Evolutionary conservation across 1,139 yeast genomes (phyloP).

Genomic region (Lodderomyces theae): DNA sequence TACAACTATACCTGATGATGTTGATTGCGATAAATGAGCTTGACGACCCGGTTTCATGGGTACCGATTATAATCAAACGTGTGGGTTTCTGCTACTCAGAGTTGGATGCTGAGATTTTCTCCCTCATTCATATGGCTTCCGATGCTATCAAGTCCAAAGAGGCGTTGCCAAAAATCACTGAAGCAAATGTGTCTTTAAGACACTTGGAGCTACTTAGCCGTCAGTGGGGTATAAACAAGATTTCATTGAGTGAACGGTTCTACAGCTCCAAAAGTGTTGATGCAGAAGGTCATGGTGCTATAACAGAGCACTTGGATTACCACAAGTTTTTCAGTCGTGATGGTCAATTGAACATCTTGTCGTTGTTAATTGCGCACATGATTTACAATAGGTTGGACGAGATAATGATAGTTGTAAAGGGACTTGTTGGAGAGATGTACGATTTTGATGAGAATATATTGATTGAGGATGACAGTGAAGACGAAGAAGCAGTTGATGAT

Average conservation of each 20-base stretch:
- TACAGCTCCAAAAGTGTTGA: slow-evolving; percentile 14
- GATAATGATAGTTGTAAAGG: slow-evolving; percentile 28
- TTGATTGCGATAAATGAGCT: slow-evolving; percentile 26
- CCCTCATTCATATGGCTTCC: slow-evolving; percentile 34
- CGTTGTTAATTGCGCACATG: slow-evolving; percentile 31
- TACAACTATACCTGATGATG: slow-evolving; percentile 28
- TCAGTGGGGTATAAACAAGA: slow-evolving; percentile 30
- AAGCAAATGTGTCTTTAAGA: slow-evolving; percentile 30
- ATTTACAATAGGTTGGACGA: slow-evolving; percentile 34
- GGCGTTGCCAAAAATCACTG: slow-evolving; percentile 35
- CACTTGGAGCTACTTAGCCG: slow-evolving; percentile 29
- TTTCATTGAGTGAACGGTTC: slow-evolving; percentile 29
- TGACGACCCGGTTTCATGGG: slow-evolving; percentile 29
- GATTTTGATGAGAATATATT: slow-evolving; percentile 18
- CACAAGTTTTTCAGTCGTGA: slow-evolving; percentile 30
- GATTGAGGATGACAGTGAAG: slow-evolving; percentile 10
- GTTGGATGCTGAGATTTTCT: slow-evolving; percentile 31
- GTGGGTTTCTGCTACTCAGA: slow-evolving; percentile 34
- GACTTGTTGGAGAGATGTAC: slow-evolving; percentile 38
- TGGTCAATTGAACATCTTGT: slow-evolving; percentile 31
- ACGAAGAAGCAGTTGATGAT: slow-evolving; percentile 1
- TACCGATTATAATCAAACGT: slow-evolving; percentile 24
- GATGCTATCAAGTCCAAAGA: slow-evolving; percentile 26
- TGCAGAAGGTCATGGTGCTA: slow-evolving; percentile 15
- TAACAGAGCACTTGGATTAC: slow-evolving; percentile 26